Evolutionary conservation across 805 yeast species (phyloP).

Genomic region (Kodamaea laetipori): DNA sequence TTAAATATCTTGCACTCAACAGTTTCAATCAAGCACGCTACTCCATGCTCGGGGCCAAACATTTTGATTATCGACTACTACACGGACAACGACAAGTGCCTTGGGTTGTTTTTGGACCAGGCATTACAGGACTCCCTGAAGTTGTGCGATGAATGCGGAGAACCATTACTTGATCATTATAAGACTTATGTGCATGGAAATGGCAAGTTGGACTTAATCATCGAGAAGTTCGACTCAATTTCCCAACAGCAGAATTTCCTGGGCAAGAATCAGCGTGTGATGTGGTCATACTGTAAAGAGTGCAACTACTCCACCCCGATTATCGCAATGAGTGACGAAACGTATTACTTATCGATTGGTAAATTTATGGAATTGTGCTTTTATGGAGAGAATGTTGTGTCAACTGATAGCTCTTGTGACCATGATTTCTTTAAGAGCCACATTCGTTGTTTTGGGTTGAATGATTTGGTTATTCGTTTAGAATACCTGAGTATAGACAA

Average conservation of each 20-base stretch:
- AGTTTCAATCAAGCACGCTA: constrained; percentile 79
- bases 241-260: constrained; percentile 23
- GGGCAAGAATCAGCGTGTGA: constrained; percentile 58
- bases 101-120: constrained; percentile 88
- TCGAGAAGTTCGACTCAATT: constrained; percentile 50
- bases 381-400: constrained; percentile 51
- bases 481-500: constrained; percentile 75
- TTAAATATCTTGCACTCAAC: constrained; percentile 78
- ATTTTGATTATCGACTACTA: constrained; percentile 82
- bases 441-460: constrained; percentile 79
- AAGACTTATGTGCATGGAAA: constrained; percentile 86
- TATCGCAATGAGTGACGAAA: constrained; percentile 76
- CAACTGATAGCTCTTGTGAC: constrained; percentile 56
- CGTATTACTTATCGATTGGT: constrained; percentile 92
- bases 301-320: constrained; percentile 79
- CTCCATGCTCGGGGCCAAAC: constrained; percentile 93
- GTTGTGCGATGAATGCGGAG: constrained; percentile 80
- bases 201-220: constrained; percentile 75
- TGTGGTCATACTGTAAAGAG: constrained; percentile 89
- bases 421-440: constrained; percentile 85
- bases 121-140: constrained; percentile 65
- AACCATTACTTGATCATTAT: constrained; percentile 68
- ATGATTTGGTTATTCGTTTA: constrained; percentile 74
- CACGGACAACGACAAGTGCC: constrained; percentile 84
- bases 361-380: constrained; percentile 86